Conservation (phyloP, 1,139 yeast genomes). For the Chernovozyma aurita region DNA sequence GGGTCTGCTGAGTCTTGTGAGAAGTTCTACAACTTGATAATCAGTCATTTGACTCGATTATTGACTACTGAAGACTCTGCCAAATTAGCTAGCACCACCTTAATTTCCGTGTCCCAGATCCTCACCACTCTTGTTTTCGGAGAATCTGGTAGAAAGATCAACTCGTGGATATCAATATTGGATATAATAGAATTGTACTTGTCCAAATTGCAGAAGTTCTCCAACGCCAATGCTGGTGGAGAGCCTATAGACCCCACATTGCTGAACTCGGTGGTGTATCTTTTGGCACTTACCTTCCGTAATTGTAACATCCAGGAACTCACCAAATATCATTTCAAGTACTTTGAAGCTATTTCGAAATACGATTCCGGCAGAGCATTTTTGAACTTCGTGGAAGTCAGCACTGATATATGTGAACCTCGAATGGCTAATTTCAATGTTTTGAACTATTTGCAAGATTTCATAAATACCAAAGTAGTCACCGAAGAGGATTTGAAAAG, state of each 20-base stretch:
- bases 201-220: no score
- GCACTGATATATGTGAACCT: constrained; percentile 38
- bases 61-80: not conserved
- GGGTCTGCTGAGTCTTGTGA: constrained; percentile 52
- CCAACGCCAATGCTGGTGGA: not conserved
- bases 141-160: constrained; percentile 63
- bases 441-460: constrained; percentile 46
- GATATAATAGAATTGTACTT: not conserved
- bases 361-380: constrained; percentile 33
- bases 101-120: constrained; percentile 20
- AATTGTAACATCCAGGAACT: constrained; percentile 52
- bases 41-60: constrained; percentile 12
- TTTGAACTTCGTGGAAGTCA: constrained; percentile 47
- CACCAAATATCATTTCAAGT: constrained; percentile 41
- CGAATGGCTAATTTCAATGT: constrained; percentile 45
- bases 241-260: constrained; percentile 6
- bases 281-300: constrained; percentile 50
- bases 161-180: constrained; percentile 36
- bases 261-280: constrained; percentile 33
- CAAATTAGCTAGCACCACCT: not conserved
- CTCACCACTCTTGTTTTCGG: constrained; percentile 50
- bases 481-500: constrained; percentile 20
- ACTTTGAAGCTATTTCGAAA: constrained; percentile 31
- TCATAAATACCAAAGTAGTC: constrained; percentile 35
- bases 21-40: constrained; percentile 36